These are phyloP conservation scores for Chlorella variabilis DNA, from an alignment of 163 green algal species.

Conservation along the genomic window DNA sequence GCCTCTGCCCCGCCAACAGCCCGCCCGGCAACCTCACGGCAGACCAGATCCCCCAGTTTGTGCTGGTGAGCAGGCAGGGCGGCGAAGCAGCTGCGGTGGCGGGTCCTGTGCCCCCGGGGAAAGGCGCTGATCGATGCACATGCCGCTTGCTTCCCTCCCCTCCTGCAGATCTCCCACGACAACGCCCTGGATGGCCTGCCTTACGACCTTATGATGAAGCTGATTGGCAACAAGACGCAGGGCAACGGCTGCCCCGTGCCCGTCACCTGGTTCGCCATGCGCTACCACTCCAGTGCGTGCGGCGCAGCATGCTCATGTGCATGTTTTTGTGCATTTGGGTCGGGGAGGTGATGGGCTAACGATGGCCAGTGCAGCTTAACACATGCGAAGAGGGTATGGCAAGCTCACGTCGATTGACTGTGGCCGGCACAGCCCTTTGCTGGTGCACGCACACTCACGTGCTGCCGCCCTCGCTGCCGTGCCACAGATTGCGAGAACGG, in stretches of 20 bases:
- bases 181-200: conserved; percentile 30
- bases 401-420: no score
- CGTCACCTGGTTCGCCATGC: conserved; percentile 37
- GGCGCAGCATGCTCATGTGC: no score
- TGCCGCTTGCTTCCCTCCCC: not conserved
- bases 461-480: not conserved
- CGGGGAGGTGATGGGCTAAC: no score
- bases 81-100: no score
- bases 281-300: conserved; percentile 29
- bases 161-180: conserved; percentile 22
- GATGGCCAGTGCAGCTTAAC: no score
- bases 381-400: no score
- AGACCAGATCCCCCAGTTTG: conserved; percentile 34
- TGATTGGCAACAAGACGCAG: conserved; percentile 10
- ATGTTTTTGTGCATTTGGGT: no score
- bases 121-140: not conserved
- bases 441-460: not conserved
- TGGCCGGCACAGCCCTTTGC: not conserved
- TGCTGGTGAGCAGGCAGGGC: conserved; percentile 6
- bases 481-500: conserved; percentile 19
- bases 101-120: no score
- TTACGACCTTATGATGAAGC: not conserved
- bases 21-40: conserved; percentile 13
- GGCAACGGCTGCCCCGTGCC: conserved; percentile 24
- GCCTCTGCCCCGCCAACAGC: conserved; percentile 5